A percentile compares a stretch with the other conserved stretches of the same genome.
These are phyloP conservation scores for Talaromyces sp. DNA, from an alignment of 2,329 filamentous ascomycete genomes.

Conservation along the genomic window DNA sequence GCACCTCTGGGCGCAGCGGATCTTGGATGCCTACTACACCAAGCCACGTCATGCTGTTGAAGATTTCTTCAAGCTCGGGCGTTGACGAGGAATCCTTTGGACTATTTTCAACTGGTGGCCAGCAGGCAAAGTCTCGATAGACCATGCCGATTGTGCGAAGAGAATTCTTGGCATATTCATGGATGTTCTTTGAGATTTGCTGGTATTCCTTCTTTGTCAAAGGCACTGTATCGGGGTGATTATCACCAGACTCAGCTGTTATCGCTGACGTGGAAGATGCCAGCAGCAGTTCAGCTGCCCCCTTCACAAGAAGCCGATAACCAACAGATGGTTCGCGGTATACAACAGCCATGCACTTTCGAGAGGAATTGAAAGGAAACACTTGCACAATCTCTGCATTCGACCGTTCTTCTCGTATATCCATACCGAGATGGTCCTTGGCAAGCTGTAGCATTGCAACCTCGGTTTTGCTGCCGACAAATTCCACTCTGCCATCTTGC, in stretches of 20 bases:
- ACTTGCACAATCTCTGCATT: slow-evolving; percentile 60
- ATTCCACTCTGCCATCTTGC: slow-evolving; percentile 60
- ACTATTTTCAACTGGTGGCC: slow-evolving; percentile 58
- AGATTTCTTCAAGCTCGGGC: slow-evolving; percentile 63
- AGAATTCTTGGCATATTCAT: slow-evolving; percentile 48
- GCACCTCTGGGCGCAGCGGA: slow-evolving; percentile 63
- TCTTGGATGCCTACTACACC: slow-evolving; percentile 71
- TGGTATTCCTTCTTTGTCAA: slow-evolving; percentile 24
- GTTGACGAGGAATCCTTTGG: slow-evolving; percentile 57
- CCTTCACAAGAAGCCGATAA: slow-evolving; percentile 45
- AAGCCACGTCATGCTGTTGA: slow-evolving; percentile 68
- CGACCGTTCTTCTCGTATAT: slow-evolving; percentile 58
- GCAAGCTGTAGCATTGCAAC: slow-evolving; percentile 68
- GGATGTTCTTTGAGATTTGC: slow-evolving; percentile 29
- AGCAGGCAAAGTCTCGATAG: slow-evolving; percentile 66
- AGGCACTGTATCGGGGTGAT: background rate
- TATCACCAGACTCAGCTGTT: slow-evolving; percentile 4
- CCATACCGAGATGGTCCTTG: slow-evolving; percentile 62
- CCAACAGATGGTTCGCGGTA: slow-evolving; percentile 33
- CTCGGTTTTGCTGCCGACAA: slow-evolving; percentile 74
- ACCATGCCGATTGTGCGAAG: slow-evolving; percentile 70
- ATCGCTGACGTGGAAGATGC: slow-evolving; percentile 27
- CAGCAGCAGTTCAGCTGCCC: slow-evolving; percentile 45
- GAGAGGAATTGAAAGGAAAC: slow-evolving; percentile 69
- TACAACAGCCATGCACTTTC: slow-evolving; percentile 59